phyloP scores from a whole-genome alignment of 371 early-diverging fungal genomes.

The Paraphysoderma sedebokerense region DNA sequence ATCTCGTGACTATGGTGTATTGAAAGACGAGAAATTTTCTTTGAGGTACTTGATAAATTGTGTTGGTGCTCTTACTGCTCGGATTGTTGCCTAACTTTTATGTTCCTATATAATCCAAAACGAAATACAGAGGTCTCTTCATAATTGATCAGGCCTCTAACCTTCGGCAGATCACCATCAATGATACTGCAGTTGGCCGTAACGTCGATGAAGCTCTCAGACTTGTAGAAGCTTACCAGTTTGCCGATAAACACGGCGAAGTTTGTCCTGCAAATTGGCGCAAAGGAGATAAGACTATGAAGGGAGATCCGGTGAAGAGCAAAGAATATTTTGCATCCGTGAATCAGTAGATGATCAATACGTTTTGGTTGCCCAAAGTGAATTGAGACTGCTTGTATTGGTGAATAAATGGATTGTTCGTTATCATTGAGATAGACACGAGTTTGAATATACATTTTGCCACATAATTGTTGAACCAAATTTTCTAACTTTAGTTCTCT shows the following conservation, averaged over 20 bases:
- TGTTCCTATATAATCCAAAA: background rate
- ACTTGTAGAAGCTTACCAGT: conserved; percentile 60
- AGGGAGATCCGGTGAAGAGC: background rate
- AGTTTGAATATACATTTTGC: no score
- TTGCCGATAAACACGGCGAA: conserved; percentile 43
- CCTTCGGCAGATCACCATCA: conserved; percentile 27
- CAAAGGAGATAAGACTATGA: background rate
- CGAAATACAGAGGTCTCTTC: conserved; percentile 26
- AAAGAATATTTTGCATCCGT: conserved; percentile 1
- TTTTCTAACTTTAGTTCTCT: no score
- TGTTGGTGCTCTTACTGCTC: conserved; percentile 27
- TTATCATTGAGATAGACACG: no score
- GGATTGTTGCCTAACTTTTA: background rate
- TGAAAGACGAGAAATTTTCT: conserved; percentile 46
- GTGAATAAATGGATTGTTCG: no score
- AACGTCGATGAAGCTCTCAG: conserved; percentile 53
- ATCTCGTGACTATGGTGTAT: conserved; percentile 63
- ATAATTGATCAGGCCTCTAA: conserved; percentile 55
- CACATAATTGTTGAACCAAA: no score
- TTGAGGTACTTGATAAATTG: no score
- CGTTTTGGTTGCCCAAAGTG: no score
- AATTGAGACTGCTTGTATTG: no score
- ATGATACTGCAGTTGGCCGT: conserved; percentile 60
- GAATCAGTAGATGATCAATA: no score
- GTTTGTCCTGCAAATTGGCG: background rate